phyloP scores from a whole-genome alignment of 768 basidiomycete genomes.

The Pleurotus tuoliensis region DNA sequence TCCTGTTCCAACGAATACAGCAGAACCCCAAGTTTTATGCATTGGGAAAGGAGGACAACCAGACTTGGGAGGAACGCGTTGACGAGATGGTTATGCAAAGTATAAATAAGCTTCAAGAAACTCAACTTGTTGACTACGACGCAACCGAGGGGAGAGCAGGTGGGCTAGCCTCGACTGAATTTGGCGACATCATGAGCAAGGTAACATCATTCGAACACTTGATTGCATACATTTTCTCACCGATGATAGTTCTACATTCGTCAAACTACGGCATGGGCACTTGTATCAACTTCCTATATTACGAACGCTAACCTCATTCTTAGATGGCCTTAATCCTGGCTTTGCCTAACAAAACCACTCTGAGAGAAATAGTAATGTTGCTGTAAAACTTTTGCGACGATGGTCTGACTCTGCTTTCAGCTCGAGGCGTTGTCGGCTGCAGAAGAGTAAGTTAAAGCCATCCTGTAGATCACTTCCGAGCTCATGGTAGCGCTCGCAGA shows the following conservation, averaged over 20 bases:
- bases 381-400: background rate
- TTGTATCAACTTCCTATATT: background rate
- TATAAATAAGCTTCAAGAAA: slow-evolving; percentile 54
- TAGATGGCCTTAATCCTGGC: slow-evolving; percentile 69
- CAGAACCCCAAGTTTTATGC: slow-evolving; percentile 81
- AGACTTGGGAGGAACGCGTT: slow-evolving; percentile 67
- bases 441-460: slow-evolving; percentile 51
- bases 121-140: slow-evolving; percentile 52
- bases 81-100: slow-evolving; percentile 73
- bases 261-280: slow-evolving; percentile 51
- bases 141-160: slow-evolving; percentile 30
- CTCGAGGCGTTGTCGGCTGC: slow-evolving; percentile 62
- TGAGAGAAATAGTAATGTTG: slow-evolving; percentile 64
- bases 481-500: slow-evolving; percentile 29
- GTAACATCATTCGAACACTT: slow-evolving; percentile 27
- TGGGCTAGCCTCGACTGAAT: slow-evolving; percentile 60
- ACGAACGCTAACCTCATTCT: background rate
- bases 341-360: slow-evolving; percentile 47
- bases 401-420: slow-evolving; percentile 26
- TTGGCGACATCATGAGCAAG: slow-evolving; percentile 86
- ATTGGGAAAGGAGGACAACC: slow-evolving; percentile 47
- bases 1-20: slow-evolving; percentile 81
- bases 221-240: background rate
- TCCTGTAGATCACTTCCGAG: background rate
- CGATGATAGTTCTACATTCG: slow-evolving; percentile 65